Evolutionary conservation across 805 yeast species (phyloP).

Genomic region (Ogataea henricii): DNA sequence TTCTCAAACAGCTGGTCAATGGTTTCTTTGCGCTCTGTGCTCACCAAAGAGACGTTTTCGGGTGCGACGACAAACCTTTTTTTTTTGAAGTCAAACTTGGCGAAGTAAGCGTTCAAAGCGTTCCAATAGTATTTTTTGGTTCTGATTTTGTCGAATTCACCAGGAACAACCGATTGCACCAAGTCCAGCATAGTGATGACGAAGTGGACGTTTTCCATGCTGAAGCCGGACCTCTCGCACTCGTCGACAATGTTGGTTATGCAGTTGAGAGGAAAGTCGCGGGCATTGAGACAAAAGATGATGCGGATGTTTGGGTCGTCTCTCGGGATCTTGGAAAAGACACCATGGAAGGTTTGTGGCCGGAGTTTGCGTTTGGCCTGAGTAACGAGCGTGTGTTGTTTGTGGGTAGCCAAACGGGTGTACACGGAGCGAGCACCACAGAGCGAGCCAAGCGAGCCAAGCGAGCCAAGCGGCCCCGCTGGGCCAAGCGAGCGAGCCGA

Average conservation of each 20-base stretch:
- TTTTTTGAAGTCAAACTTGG: constrained; percentile 3
- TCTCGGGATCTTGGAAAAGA: constrained; percentile 5
- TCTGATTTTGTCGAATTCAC: no score
- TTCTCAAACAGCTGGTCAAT: constrained; percentile 7
- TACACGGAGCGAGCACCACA: no score
- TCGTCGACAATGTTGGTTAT: constrained; percentile 6
- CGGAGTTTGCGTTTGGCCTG: no score
- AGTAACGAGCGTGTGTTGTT: no score
- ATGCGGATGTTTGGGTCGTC: constrained; percentile 9
- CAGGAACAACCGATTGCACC: neutral
- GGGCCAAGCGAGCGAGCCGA: neutral
- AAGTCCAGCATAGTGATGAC: constrained; percentile 19
- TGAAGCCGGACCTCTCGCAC: constrained; percentile 4
- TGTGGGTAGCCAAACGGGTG: no score
- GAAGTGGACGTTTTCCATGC: constrained; percentile 11
- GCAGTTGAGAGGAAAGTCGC: constrained; percentile 27
- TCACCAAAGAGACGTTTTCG: constrained; percentile 8
- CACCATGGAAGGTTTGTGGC: constrained; percentile 1
- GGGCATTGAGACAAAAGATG: constrained; percentile 23
- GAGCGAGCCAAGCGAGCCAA: neutral
- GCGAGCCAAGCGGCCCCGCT: neutral
- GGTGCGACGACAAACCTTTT: neutral
- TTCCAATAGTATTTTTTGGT: neutral
- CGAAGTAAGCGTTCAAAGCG: constrained; percentile 11
- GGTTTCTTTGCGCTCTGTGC: constrained; percentile 3